phyloP scores from a whole-genome alignment of 2,329 filamentous ascomycete genomes.

The Monosporascus sp. region DNA sequence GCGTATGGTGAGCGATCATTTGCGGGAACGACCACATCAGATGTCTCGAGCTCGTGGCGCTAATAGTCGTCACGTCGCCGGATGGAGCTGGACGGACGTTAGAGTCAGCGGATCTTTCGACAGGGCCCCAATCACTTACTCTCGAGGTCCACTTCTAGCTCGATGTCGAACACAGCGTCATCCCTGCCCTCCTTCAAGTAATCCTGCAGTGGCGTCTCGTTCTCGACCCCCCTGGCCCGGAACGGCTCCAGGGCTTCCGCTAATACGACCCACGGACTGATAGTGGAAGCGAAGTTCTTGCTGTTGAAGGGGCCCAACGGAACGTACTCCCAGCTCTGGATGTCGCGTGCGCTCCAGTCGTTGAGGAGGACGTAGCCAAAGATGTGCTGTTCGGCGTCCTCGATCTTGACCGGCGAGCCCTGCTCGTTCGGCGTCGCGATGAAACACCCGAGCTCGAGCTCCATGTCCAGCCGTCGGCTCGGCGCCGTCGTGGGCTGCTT shows the following conservation, averaged over 20 bases:
- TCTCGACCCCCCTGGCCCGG: constrained; percentile 27
- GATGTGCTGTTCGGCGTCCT: constrained; percentile 62
- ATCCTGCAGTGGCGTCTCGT: constrained; percentile 28
- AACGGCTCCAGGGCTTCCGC: constrained; percentile 66
- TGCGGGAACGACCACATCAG: constrained; percentile 79
- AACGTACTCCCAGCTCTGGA: constrained; percentile 81
- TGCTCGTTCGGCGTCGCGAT: constrained; percentile 60
- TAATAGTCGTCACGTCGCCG: constrained; percentile 51
- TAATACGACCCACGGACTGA: constrained; percentile 75
- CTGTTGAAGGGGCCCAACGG: constrained; percentile 77
- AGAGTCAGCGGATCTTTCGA: constrained; percentile 1
- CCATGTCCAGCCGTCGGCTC: constrained; percentile 66
- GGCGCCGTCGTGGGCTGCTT: constrained; percentile 61
- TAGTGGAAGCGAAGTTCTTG: constrained; percentile 77
- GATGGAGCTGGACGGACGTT: constrained; percentile 31
- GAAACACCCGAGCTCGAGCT: constrained; percentile 75
- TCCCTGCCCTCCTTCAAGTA: constrained; percentile 54
- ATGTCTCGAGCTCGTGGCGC: constrained; percentile 57
- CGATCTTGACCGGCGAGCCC: constrained; percentile 58
- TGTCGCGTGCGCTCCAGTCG: constrained; percentile 80
- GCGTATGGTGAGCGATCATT: constrained; percentile 75
- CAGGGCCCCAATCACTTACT: constrained; percentile 33
- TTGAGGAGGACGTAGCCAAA: constrained; percentile 82
- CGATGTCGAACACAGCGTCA: constrained; percentile 63
- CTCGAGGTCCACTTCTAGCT: constrained; percentile 59